Evolutionary conservation across 208 protist species (phyloP).

Genomic region (Crithidia sp.): DNA sequence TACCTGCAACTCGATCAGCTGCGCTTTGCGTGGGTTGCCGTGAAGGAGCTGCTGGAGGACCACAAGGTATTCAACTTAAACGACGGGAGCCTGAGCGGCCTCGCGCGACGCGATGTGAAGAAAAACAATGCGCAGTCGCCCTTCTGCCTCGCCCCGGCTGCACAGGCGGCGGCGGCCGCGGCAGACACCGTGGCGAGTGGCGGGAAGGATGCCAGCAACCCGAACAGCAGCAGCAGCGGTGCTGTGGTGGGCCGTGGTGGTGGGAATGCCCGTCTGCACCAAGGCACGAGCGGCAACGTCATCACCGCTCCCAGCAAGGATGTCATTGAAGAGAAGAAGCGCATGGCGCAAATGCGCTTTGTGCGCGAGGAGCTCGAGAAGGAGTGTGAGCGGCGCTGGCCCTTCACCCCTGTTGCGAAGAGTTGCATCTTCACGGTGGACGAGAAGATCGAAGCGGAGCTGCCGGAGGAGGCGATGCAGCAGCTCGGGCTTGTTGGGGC

Average conservation of each 20-base stretch:
- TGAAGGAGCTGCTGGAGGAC: constrained; percentile 72
- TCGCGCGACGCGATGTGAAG: constrained; percentile 66
- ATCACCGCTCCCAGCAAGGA: constrained; percentile 53
- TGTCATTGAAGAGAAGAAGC: constrained; percentile 48
- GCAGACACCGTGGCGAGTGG: neutral
- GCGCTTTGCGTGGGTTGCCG: constrained; percentile 72
- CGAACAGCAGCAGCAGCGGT: constrained; percentile 14
- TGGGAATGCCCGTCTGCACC: constrained; percentile 29
- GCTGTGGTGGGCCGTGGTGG: constrained; percentile 21
- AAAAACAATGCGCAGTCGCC: constrained; percentile 58
- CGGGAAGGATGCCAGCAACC: constrained; percentile 6
- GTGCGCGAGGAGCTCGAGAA: constrained; percentile 63
- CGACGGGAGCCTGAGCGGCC: constrained; percentile 67
- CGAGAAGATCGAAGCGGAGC: constrained; percentile 47
- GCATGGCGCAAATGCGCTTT: constrained; percentile 58
- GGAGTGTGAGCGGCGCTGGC: constrained; percentile 67
- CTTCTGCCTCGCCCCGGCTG: constrained; percentile 26
- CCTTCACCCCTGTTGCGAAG: constrained; percentile 71
- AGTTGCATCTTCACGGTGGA: constrained; percentile 65
- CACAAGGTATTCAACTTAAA: constrained; percentile 55
- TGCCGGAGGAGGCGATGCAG: constrained; percentile 39
- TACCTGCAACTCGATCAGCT: constrained; percentile 81
- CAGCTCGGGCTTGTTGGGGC: constrained; percentile 41
- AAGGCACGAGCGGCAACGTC: constrained; percentile 59
- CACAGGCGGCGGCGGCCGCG: constrained; percentile 3